Evolutionary conservation across 768 basidiomycete species (phyloP).

Genomic region (Cyclocybe aegerita): DNA sequence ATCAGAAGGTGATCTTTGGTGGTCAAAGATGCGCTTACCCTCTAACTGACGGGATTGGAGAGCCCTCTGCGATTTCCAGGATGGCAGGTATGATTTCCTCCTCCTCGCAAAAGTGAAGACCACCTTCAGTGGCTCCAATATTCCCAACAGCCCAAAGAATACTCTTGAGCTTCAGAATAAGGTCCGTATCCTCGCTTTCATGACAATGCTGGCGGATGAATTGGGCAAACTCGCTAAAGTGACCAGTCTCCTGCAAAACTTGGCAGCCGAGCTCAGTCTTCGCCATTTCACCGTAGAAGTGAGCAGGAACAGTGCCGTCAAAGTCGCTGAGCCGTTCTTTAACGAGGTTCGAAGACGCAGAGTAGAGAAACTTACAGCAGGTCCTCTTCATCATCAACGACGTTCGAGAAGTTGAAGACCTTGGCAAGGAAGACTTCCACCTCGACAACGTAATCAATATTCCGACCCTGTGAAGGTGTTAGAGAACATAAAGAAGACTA

Average conservation of each 20-base stretch:
- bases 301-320: constrained; percentile 86
- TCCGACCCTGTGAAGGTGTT: constrained; percentile 70
- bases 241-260: constrained; percentile 85
- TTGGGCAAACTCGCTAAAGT: constrained; percentile 88
- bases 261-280: constrained; percentile 96
- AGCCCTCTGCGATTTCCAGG: constrained; percentile 88
- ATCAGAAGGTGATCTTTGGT: not conserved
- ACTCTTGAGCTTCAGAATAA: constrained; percentile 90
- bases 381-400: constrained; percentile 69
- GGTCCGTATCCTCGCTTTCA: constrained; percentile 79
- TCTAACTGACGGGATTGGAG: constrained; percentile 85
- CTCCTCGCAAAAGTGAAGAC: constrained; percentile 93
- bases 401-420: constrained; percentile 57
- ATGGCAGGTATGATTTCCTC: constrained; percentile 92
- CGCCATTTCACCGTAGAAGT: constrained; percentile 98
- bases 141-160: constrained; percentile 97
- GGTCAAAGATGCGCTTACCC: constrained; percentile 60
- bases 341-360: not conserved
- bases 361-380: constrained; percentile 40
- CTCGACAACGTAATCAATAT: constrained; percentile 89
- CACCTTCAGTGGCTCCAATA: constrained; percentile 86
- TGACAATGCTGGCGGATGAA: constrained; percentile 86
- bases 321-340: constrained; percentile 49
- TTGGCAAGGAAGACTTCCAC: constrained; percentile 90
- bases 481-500: not conserved